phyloP scores from a whole-genome alignment of 2,329 filamentous ascomycete species.

The Claviceps africana region DNA sequence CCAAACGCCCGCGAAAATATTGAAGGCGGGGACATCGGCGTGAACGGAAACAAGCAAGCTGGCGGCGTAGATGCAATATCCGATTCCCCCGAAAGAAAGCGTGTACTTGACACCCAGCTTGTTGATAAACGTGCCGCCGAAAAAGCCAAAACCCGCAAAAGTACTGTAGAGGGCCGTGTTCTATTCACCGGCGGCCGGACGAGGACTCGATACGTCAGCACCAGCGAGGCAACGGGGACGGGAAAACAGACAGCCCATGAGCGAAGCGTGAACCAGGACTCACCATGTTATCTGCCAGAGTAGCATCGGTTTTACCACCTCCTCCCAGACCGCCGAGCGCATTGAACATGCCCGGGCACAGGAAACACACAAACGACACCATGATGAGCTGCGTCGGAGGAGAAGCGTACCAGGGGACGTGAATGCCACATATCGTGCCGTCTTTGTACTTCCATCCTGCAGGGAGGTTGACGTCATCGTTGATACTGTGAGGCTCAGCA shows the following conservation, averaged over 20 bases:
- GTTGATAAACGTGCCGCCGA: slow-evolving; percentile 66
- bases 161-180: slow-evolving; percentile 58
- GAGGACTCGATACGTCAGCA: background rate
- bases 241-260: background rate
- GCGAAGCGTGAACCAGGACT: slow-evolving; percentile 1
- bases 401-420: slow-evolving; percentile 55
- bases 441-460: slow-evolving; percentile 47
- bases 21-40: slow-evolving; percentile 26
- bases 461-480: slow-evolving; percentile 18
- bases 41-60: slow-evolving; percentile 58
- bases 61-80: slow-evolving; percentile 60
- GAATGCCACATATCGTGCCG: slow-evolving; percentile 32
- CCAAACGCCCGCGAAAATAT: slow-evolving; percentile 59
- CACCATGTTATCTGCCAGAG: slow-evolving; percentile 24
- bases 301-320: slow-evolving; percentile 35
- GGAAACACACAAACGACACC: slow-evolving; percentile 41
- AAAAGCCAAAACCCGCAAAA: slow-evolving; percentile 52
- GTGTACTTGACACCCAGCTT: slow-evolving; percentile 54
- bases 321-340: slow-evolving; percentile 51
- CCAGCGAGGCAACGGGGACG: no score
- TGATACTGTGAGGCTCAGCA: background rate
- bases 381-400: slow-evolving; percentile 57
- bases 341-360: slow-evolving; percentile 63
- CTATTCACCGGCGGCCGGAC: slow-evolving; percentile 1
- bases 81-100: slow-evolving; percentile 57